phyloP scores from a whole-genome alignment of 306 rosid species.

The Gastrolobium bilobum region DNA sequence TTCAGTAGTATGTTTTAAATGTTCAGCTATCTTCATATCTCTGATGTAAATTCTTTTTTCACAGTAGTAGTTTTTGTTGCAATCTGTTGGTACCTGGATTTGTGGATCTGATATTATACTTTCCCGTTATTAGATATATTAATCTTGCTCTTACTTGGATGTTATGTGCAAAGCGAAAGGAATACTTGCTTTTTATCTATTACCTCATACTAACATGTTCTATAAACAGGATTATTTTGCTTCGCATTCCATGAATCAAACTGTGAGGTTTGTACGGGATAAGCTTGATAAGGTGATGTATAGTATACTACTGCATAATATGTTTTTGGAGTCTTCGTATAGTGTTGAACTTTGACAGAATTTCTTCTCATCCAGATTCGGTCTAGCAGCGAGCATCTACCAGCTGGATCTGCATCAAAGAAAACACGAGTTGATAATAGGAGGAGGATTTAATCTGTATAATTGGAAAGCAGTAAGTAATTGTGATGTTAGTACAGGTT shows the following conservation, averaged over 20 bases:
- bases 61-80: not conserved
- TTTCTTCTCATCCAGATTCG: constrained; percentile 62
- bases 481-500: not conserved
- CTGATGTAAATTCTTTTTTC: constrained; percentile 6
- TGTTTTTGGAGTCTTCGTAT: constrained; percentile 1
- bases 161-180: constrained; percentile 4
- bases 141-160: constrained; percentile 12
- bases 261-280: constrained; percentile 77
- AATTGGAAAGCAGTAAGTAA: constrained; percentile 11
- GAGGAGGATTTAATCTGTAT: constrained; percentile 73
- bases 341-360: constrained; percentile 2
- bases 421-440: constrained; percentile 78
- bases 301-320: constrained; percentile 27
- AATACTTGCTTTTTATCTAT: constrained; percentile 33
- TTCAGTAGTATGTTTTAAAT: constrained; percentile 10
- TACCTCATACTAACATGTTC: constrained; percentile 39
- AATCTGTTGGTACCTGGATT: constrained; percentile 30
- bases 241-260: constrained; percentile 87
- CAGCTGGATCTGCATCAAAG: constrained; percentile 69
- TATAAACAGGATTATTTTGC: constrained; percentile 79
- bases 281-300: constrained; percentile 85
- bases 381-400: constrained; percentile 65
- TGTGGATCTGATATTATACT: constrained; percentile 27
- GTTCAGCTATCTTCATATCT: not conserved
- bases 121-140: constrained; percentile 14